Base-by-base conservation (phyloP, 768 basidiomycete genomes). In the Daedaleopsis sinensis region DNA sequence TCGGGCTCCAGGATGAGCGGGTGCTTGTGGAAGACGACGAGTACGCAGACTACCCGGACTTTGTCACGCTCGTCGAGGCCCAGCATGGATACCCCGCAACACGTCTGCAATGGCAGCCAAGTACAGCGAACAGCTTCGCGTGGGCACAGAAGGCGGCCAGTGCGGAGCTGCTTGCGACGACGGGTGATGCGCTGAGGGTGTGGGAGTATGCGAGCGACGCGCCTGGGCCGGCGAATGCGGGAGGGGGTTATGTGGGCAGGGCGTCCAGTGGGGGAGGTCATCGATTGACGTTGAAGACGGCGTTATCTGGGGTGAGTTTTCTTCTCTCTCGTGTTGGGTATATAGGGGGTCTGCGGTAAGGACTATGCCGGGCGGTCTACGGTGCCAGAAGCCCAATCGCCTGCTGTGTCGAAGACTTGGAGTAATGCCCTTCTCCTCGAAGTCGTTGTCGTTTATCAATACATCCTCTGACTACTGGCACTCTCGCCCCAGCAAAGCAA, bases 31-130 rank as follows among this genome's bases (percentile, higher is more conserved):
- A 93, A 67, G 91, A 93, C 66, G 89, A 93, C 70, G 89, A 93
- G 70, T 90, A 85, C 69, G 85, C 84, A 42, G 87, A 90, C 71
- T 92, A 93, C 70, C 84, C 90, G 10, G 92, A 96, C 77, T 97
- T 96, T 72, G 86, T 89, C 43, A 89, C 89, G 6, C 83, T 96
- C 21, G 94, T 93, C 61, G 88, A 92, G 66, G 86, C 89, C 1
- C 83, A 86, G 64, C 91, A 97, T 65, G 90, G 92, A 48, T 98
- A 96, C 77, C 97, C 97, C 18, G 93, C 94, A 11, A 98, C 95
- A 15, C 90, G 87, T 73, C 76, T 98, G 51, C 94, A 91, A 69
- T 98, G 95, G 92, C 94, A 97, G 66, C 97, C 97, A 18, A 82
- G 84, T 5, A 83, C 84, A 27, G 80, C 91, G 21, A 76, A 80